phyloP scores from a whole-genome alignment of 257 asterid genomes.

The Fraxinus anomala region DNA sequence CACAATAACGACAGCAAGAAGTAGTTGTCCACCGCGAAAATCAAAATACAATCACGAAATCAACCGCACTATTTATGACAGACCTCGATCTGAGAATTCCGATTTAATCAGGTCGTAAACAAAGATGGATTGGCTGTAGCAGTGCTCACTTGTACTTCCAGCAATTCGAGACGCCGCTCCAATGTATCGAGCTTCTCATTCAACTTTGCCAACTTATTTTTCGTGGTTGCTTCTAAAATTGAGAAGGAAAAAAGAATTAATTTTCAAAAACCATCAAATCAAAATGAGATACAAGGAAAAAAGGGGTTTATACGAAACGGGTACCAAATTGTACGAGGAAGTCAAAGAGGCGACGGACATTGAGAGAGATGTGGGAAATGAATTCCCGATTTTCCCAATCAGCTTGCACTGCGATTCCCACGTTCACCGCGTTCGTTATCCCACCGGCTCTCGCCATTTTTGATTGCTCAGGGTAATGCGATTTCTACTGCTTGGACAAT shows the following conservation, averaged over 20 bases:
- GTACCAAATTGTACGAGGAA: conserved; percentile 87
- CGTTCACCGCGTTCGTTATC: conserved; percentile 83
- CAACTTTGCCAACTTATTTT: conserved; percentile 63
- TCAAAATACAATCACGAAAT: not conserved
- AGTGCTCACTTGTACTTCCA: conserved; percentile 85
- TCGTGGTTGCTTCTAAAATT: conserved; percentile 75
- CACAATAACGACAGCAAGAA: conserved; percentile 22
- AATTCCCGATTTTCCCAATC: conserved; percentile 97
- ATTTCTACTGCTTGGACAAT: conserved; percentile 3
- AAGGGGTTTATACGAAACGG: not conserved
- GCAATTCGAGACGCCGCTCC: conserved; percentile 76
- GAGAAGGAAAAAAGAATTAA: not conserved
- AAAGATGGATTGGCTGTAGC: conserved; percentile 88
- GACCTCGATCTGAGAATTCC: not conserved
- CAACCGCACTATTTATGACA: not conserved
- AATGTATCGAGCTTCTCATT: conserved; percentile 85
- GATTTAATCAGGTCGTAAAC: conserved; percentile 46
- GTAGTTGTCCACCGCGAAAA: not conserved
- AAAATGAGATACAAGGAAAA: not conserved
- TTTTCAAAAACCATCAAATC: not conserved
- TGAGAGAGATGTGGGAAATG: conserved; percentile 85
- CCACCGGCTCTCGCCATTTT: conserved; percentile 92
- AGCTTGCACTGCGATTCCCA: conserved; percentile 97
- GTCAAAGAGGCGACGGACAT: conserved; percentile 86
- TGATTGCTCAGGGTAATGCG: not conserved